Evolutionary conservation across 306 rosid genomes (phyloP).

Genomic region (Corylus heterophylla): DNA sequence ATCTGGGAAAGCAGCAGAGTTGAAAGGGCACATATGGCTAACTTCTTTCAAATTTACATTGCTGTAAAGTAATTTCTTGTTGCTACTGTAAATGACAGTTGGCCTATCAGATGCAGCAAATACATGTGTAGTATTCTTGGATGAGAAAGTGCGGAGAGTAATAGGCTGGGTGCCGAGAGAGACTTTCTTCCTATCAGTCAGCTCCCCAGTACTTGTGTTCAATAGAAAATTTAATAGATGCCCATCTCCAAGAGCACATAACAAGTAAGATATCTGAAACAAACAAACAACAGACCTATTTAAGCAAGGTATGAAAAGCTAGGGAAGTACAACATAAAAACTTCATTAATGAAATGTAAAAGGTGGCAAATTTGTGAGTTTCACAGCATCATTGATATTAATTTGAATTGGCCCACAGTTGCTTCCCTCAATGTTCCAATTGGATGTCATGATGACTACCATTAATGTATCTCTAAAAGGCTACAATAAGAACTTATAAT

Average conservation of each 20-base stretch:
- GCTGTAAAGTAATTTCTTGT: conserved; percentile 92
- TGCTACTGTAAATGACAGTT: conserved; percentile 95
- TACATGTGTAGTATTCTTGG: conserved; percentile 91
- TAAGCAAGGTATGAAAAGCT: neutral
- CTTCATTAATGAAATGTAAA: neutral
- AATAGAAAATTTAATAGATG: conserved; percentile 86
- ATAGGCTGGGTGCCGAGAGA: conserved; percentile 99
- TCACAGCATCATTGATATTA: neutral
- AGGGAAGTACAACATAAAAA: neutral
- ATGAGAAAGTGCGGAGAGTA: conserved; percentile 93
- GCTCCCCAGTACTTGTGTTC: conserved; percentile 80
- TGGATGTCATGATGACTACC: neutral
- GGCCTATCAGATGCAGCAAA: conserved; percentile 99
- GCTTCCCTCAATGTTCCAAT: neutral
- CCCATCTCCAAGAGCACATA: conserved; percentile 98
- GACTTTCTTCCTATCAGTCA: conserved; percentile 89
- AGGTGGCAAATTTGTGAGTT: neutral
- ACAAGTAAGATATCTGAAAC: conserved; percentile 80
- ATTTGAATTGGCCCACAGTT: neutral
- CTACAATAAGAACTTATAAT: neutral
- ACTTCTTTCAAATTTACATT: conserved; percentile 97
- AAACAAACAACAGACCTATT: conserved; percentile 1
- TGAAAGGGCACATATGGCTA: conserved; percentile 98
- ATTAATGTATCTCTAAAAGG: neutral
- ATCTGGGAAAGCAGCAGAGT: conserved; percentile 98